Conservation (phyloP, 108 stramenopile species). For the Cyclotella choctawhatcheeana region DNA sequence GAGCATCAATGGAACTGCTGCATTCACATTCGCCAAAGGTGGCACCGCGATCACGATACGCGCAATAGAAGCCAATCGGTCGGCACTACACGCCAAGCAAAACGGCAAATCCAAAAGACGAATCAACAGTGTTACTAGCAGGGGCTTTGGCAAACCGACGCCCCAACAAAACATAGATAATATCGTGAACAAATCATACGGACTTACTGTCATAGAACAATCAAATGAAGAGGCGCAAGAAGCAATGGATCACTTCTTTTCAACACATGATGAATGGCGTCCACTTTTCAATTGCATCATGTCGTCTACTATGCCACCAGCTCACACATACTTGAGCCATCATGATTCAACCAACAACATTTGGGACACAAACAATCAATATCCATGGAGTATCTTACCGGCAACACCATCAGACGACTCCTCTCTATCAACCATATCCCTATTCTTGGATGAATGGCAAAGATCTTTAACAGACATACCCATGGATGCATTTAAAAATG, state of each 20-base stretch:
- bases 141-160: constrained; percentile 6
- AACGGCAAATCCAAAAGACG: background rate
- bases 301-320: constrained; percentile 7
- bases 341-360: background rate
- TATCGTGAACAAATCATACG: constrained; percentile 8
- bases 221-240: background rate
- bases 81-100: background rate
- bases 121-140: background rate
- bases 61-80: background rate
- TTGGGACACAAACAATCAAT: constrained; percentile 25
- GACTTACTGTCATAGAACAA: background rate
- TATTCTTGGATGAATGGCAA: constrained; percentile 70
- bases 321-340: background rate
- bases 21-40: background rate
- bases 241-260: constrained; percentile 61
- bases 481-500: constrained; percentile 39
- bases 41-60: background rate
- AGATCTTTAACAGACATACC: constrained; percentile 66
- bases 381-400: constrained; percentile 30
- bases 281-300: constrained; percentile 56
- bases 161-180: background rate
- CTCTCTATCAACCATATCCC: constrained; percentile 33
- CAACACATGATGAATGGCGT: constrained; percentile 48
- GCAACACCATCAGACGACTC: constrained; percentile 38
- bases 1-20: background rate